phyloP scores from a whole-genome alignment of 306 rosid species.

The Crataegus laevigata region DNA sequence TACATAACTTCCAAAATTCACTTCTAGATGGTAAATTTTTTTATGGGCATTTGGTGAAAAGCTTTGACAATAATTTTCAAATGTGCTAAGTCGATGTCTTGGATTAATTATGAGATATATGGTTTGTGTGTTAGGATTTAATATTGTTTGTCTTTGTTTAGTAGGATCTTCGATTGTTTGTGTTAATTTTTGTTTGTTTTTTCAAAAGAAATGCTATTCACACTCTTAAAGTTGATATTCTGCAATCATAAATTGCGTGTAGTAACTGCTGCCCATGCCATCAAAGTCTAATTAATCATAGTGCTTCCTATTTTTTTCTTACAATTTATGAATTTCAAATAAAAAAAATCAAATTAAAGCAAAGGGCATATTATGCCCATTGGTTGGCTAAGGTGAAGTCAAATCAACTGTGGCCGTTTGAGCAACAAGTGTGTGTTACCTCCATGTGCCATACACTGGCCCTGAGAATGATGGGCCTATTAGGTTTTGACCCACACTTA shows the following conservation, averaged over 20 bases:
- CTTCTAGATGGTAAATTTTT: background rate
- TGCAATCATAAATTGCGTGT: background rate
- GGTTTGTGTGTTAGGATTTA: background rate
- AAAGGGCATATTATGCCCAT: background rate
- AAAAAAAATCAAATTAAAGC: constrained; percentile 4
- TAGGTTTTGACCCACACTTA: background rate
- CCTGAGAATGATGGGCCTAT: constrained; percentile 8
- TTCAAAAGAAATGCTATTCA: background rate
- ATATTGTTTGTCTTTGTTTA: background rate
- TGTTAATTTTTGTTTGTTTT: background rate
- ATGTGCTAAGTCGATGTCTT: background rate
- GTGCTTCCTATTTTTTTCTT: background rate
- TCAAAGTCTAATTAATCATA: background rate
- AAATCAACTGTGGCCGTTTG: background rate
- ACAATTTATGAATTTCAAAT: background rate
- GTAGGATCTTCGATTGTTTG: background rate
- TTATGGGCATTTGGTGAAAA: background rate
- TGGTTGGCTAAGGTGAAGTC: constrained; percentile 19
- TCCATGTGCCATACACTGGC: constrained; percentile 16
- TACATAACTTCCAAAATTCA: background rate
- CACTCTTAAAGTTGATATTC: background rate
- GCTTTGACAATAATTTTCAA: background rate
- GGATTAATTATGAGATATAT: background rate
- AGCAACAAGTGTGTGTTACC: background rate
- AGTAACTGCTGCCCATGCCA: background rate